phyloP scores from a whole-genome alignment of 225 moss, liverwort and hornwort genomes.

The Neckera pumila region DNA sequence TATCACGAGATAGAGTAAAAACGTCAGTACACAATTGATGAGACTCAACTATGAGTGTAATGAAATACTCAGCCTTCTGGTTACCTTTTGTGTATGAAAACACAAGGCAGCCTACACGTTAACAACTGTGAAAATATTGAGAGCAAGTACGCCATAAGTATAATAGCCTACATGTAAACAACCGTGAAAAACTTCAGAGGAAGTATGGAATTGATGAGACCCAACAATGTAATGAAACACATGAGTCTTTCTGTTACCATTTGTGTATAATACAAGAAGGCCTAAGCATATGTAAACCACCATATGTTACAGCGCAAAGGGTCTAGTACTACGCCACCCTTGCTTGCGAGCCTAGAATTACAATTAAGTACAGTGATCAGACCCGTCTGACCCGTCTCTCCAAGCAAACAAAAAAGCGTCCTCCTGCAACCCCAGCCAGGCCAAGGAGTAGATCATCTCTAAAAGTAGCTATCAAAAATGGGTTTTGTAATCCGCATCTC shows the following conservation, averaged over 20 bases:
- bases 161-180: background rate
- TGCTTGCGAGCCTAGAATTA: conserved; percentile 1
- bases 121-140: background rate
- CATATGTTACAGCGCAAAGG: conserved; percentile 15
- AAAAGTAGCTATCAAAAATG: conserved; percentile 32
- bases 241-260: background rate
- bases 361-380: conserved; percentile 32
- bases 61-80: background rate
- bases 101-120: background rate
- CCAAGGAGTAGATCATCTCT: background rate
- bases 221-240: background rate
- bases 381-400: background rate
- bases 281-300: background rate
- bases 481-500: background rate
- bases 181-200: background rate
- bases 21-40: background rate
- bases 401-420: background rate
- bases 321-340: background rate
- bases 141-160: background rate
- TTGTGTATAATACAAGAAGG: conserved; percentile 15
- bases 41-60: background rate
- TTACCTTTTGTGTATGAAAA: background rate
- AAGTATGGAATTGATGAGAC: background rate
- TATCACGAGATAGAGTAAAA: background rate
- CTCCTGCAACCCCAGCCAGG: background rate